Conservation (phyloP, 2,329 filamentous ascomycete genomes). For the Cladosporium sp. region DNA sequence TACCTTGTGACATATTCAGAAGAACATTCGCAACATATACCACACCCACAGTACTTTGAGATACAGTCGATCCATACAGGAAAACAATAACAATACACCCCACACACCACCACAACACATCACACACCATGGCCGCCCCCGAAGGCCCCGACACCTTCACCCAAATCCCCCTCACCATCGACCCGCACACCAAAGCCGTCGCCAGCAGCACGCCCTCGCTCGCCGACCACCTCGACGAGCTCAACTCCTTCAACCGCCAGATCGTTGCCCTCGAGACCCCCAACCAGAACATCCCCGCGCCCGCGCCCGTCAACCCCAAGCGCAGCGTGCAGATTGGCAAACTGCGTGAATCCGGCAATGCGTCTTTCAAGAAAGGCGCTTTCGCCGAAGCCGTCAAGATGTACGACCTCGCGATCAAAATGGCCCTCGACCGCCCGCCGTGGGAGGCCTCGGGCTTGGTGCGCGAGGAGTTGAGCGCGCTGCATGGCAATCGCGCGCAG, state of each 20-base stretch:
- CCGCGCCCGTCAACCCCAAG: slow-evolving; percentile 90
- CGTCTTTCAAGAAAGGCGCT: slow-evolving; percentile 74
- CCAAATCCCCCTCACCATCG: slow-evolving; percentile 77
- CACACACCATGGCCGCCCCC: slow-evolving; percentile 26
- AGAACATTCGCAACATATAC: background rate
- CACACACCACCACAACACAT: slow-evolving; percentile 2
- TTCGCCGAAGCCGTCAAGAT: slow-evolving; percentile 75
- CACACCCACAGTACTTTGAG: background rate
- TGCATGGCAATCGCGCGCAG: slow-evolving; percentile 88
- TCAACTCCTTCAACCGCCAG: slow-evolving; percentile 77
- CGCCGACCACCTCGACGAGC: slow-evolving; percentile 59
- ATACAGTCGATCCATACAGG: background rate
- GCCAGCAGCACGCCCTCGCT: slow-evolving; percentile 48
- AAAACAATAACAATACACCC: background rate
- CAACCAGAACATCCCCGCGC: slow-evolving; percentile 68
- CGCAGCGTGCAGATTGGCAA: slow-evolving; percentile 85
- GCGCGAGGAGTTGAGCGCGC: slow-evolving; percentile 75
- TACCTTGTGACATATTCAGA: background rate
- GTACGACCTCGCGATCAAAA: slow-evolving; percentile 84
- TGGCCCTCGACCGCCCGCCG: slow-evolving; percentile 77
- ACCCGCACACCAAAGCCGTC: slow-evolving; percentile 79
- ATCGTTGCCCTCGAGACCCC: slow-evolving; percentile 66
- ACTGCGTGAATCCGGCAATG: slow-evolving; percentile 85
- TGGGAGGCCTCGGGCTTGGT: slow-evolving; percentile 89
- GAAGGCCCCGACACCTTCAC: slow-evolving; percentile 67